A percentile compares a stretch with the other conserved stretches of the same genome.
Conservation (phyloP, 306 rosid species). For the Prosopis cineraria region DNA sequence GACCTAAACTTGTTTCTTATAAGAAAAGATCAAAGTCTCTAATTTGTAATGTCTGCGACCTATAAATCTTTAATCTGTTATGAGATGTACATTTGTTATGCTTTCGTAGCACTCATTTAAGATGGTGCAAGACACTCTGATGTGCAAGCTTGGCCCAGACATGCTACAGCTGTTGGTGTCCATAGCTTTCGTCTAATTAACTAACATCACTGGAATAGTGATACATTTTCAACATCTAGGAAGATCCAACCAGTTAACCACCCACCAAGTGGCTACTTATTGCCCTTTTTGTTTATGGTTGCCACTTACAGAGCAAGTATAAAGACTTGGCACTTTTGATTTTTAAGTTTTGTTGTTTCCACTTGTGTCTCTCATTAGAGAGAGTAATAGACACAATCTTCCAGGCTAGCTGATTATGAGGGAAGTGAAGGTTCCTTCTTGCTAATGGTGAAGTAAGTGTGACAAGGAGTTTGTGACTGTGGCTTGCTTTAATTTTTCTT, state of each 20-base stretch:
- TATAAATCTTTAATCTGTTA: background rate
- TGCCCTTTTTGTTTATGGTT: background rate
- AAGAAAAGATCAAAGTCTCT: background rate
- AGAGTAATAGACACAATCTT: slow-evolving; percentile 8
- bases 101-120: background rate
- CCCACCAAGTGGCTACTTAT: background rate
- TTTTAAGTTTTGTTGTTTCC: background rate
- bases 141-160: background rate
- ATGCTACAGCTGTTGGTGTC: slow-evolving; percentile 4
- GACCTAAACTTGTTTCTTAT: slow-evolving; percentile 18
- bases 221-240: slow-evolving; percentile 8
- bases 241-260: slow-evolving; percentile 2
- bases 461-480: background rate
- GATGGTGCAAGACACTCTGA: slow-evolving; percentile 7
- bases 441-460: background rate
- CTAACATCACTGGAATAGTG: background rate
- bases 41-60: background rate
- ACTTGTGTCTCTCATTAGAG: background rate
- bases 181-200: background rate
- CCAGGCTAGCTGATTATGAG: background rate
- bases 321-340: slow-evolving; percentile 6
- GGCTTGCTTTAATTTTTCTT: background rate
- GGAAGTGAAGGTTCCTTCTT: background rate
- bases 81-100: background rate
- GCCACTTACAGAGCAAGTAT: background rate